A percentile compares a stretch with the other conserved stretches of the same genome.
Evolutionary conservation across 1,284 basidiomycete species (phyloP).

Genomic region (Fomitiporia mediterranea): DNA sequence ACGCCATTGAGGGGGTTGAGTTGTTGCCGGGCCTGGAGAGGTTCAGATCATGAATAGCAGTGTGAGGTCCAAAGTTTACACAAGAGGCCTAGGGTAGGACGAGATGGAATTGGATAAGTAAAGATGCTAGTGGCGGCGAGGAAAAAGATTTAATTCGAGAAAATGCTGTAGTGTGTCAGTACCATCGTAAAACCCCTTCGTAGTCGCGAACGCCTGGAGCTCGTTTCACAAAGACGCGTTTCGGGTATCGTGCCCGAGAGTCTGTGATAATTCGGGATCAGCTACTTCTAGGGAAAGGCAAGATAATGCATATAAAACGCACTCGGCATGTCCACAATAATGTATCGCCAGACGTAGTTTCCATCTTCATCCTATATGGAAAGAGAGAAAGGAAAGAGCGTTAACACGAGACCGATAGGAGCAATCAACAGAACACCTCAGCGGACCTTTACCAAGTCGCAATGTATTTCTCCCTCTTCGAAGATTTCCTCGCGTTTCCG

Average conservation of each 20-base stretch:
- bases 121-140: not conserved
- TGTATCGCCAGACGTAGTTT: slow-evolving; percentile 71
- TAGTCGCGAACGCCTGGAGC: slow-evolving; percentile 61
- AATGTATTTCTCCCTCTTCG: slow-evolving; percentile 76
- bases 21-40: not conserved
- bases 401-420: not conserved
- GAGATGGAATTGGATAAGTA: too few relatives aligned
- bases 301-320: slow-evolving; percentile 29
- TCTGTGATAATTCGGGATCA: slow-evolving; percentile 36
- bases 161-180: too few relatives aligned
- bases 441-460: slow-evolving; percentile 65
- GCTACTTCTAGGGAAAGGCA: not conserved
- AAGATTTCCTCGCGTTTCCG: slow-evolving; percentile 29
- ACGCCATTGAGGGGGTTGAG: too few relatives aligned
- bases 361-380: slow-evolving; percentile 61
- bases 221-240: slow-evolving; percentile 68
- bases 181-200: slow-evolving; percentile 68
- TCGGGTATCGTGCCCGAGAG: slow-evolving; percentile 56
- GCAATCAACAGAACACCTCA: not conserved
- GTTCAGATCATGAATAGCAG: too few relatives aligned
- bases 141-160: too few relatives aligned
- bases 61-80: too few relatives aligned
- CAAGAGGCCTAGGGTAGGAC: too few relatives aligned
- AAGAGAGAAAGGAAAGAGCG: slow-evolving; percentile 18
- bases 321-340: slow-evolving; percentile 78